Percentiles rank a stretch among this genome's conserved stretches.
Conservation (phyloP, 208 protist species). For the Herpetomonas samuelpessoai region DNA sequence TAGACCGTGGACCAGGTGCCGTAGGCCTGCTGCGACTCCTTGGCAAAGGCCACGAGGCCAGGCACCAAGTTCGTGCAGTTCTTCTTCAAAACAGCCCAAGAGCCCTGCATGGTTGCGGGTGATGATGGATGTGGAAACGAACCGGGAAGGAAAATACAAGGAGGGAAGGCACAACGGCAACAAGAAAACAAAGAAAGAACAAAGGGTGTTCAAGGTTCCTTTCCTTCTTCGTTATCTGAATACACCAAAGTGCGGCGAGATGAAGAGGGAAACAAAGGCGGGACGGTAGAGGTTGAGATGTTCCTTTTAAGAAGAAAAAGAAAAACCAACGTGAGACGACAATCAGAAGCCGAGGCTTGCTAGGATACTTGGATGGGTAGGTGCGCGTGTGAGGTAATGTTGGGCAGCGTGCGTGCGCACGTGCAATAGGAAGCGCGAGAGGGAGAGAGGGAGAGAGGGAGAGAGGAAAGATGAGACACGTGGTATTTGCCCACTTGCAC, state of each 20-base stretch:
- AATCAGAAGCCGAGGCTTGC: background rate
- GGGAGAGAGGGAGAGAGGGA: no score
- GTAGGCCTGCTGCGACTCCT: constrained; percentile 48
- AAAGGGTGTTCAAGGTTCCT: no score
- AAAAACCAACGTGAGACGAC: background rate
- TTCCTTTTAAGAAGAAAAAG: background rate
- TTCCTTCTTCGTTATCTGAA: no score
- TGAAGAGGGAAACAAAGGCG: constrained; percentile 11
- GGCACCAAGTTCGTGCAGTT: constrained; percentile 77
- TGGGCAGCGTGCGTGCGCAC: background rate
- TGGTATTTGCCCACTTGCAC: no score
- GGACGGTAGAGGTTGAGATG: constrained; percentile 2
- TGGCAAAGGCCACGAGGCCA: constrained; percentile 56
- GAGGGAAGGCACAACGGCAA: constrained; percentile 2
- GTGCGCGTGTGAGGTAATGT: background rate
- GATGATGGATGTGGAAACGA: background rate
- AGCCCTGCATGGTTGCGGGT: constrained; percentile 69
- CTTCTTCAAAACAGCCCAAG: constrained; percentile 71
- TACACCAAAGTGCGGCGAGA: no score
- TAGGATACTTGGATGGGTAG: no score
- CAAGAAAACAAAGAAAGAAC: constrained; percentile 7
- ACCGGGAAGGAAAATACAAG: constrained; percentile 8
- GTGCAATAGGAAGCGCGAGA: no score
- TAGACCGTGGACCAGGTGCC: constrained; percentile 82
- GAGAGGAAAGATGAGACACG: no score